phyloP scores from a whole-genome alignment of 192 early-diverging fungal genomes.

The Cetraspora pellucida region DNA sequence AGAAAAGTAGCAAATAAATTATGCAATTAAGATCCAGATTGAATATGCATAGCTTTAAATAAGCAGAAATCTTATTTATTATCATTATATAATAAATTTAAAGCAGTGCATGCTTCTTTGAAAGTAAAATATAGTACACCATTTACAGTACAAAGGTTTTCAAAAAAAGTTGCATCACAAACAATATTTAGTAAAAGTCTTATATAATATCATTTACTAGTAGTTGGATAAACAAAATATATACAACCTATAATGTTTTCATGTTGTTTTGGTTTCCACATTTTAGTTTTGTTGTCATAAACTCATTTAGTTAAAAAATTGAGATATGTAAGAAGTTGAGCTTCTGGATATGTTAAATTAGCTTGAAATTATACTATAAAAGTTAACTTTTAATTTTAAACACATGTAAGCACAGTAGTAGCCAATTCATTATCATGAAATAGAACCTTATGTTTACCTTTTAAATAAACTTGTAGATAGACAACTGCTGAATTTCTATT shows the following conservation, averaged over 20 bases:
- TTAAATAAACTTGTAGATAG: too few species aligned
- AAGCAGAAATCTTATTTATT: slow-evolving; percentile 35
- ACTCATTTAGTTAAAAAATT: slow-evolving; percentile 29
- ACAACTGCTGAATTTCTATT: too few species aligned
- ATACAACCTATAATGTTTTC: slow-evolving; percentile 33
- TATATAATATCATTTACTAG: slow-evolving; percentile 39
- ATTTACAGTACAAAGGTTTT: slow-evolving; percentile 33
- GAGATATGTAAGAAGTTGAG: slow-evolving; percentile 1
- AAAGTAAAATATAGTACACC: slow-evolving; percentile 23
- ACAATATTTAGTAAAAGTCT: slow-evolving; percentile 36
- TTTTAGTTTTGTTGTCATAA: slow-evolving; percentile 19
- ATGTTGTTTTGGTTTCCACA: slow-evolving; percentile 22
- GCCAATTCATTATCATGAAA: too few species aligned
- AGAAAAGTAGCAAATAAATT: slow-evolving; percentile 30
- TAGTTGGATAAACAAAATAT: slow-evolving; percentile 25
- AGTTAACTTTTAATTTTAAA: too few species aligned
- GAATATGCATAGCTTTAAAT: slow-evolving; percentile 26
- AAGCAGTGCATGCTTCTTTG: slow-evolving; percentile 36
- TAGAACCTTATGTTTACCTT: too few species aligned
- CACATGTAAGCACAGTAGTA: too few species aligned
- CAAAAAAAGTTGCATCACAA: slow-evolving; percentile 32
- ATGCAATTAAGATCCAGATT: slow-evolving; percentile 33
- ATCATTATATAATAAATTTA: slow-evolving; percentile 37
- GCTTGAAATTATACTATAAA: too few species aligned
- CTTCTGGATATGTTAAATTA: slow-evolving; percentile 23